A percentile compares a stretch with the other conserved stretches of the same genome.
phyloP scores from a whole-genome alignment of 2,329 filamentous ascomycete species.

The Neonectria sp. region DNA sequence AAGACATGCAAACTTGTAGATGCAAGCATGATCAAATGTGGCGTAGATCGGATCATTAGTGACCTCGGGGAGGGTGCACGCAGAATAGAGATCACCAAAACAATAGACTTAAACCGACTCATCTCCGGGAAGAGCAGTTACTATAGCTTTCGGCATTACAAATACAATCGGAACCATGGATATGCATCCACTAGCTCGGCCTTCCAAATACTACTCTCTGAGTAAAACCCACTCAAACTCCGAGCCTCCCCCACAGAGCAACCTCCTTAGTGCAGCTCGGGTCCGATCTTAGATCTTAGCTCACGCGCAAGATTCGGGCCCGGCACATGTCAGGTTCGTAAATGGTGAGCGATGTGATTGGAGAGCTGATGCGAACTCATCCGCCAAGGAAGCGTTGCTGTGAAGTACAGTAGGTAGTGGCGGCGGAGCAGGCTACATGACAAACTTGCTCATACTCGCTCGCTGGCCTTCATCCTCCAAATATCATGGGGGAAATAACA shows the following conservation, averaged over 20 bases:
- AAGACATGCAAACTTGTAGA: background rate
- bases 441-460: slow-evolving; percentile 29
- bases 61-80: background rate
- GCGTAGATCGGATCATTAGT: background rate
- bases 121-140: background rate
- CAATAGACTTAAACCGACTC: background rate
- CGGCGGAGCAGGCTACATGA: slow-evolving; percentile 9
- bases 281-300: slow-evolving; percentile 19
- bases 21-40: background rate
- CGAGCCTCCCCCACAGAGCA: background rate
- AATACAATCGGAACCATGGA: background rate
- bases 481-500: background rate
- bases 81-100: background rate
- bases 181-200: background rate
- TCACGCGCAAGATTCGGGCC: slow-evolving; percentile 1
- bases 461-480: background rate
- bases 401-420: background rate
- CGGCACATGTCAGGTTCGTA: background rate
- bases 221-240: slow-evolving; percentile 8
- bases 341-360: slow-evolving; percentile 6
- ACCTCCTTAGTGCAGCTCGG: slow-evolving; percentile 1
- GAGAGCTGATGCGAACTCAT: background rate
- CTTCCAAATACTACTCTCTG: background rate
- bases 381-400: background rate
- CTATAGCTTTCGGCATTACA: background rate